A percentile compares a stretch with the other conserved stretches of the same genome.
These are phyloP conservation scores for Laburnicola sp. DNA, from an alignment of 2,329 filamentous ascomycete genomes.

Conservation along the genomic window DNA sequence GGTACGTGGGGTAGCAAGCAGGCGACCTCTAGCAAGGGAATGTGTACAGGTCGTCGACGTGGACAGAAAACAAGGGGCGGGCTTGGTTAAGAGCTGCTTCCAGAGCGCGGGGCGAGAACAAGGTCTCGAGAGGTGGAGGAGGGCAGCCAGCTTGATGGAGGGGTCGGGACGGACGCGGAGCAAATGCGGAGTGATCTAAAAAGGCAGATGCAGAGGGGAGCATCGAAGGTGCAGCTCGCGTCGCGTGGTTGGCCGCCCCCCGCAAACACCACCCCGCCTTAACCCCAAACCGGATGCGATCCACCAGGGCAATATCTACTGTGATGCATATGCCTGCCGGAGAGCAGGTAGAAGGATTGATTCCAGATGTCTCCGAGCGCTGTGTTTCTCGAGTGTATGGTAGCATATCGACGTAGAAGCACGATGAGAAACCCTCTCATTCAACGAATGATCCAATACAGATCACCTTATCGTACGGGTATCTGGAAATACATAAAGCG, in stretches of 20 bases:
- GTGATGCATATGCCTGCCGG: too few species aligned
- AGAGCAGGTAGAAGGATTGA: neutral
- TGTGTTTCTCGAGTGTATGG: too few species aligned
- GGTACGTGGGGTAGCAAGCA: constrained; percentile 24
- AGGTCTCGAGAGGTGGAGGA: constrained; percentile 37
- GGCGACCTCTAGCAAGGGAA: constrained; percentile 21
- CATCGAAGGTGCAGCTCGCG: constrained; percentile 7
- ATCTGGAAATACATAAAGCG: too few species aligned
- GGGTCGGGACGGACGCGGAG: constrained; percentile 14
- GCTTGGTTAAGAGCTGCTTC: constrained; percentile 23
- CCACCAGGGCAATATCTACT: neutral
- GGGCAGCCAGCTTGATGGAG: constrained; percentile 38
- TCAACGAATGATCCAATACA: too few species aligned
- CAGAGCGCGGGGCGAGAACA: constrained; percentile 39
- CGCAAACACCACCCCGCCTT: constrained; percentile 8
- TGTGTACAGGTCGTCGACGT: constrained; percentile 17
- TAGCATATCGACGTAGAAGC: too few species aligned
- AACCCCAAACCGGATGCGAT: neutral
- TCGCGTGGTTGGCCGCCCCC: constrained; percentile 17
- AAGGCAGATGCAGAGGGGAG: neutral
- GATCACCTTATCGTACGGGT: too few species aligned
- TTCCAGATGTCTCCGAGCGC: neutral
- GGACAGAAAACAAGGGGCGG: constrained; percentile 16
- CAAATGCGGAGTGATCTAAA: constrained; percentile 12
- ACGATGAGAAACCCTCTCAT: too few species aligned